Conservation (phyloP, 108 stramenopile species). For the Chaetoceros muelleri region DNA sequence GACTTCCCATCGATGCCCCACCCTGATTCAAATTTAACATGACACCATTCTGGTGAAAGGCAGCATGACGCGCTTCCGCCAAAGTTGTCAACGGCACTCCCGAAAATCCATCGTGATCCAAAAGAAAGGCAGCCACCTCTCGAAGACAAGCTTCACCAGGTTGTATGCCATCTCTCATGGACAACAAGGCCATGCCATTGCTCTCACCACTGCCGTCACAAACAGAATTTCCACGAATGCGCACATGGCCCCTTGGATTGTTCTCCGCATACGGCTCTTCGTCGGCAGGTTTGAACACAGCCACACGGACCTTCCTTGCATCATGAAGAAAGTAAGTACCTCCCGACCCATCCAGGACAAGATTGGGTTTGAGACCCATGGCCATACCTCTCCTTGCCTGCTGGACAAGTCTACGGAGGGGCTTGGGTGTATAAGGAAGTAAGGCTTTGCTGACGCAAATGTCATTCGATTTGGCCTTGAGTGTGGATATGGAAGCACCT, state of each 20-base stretch:
- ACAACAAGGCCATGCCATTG: conserved; percentile 7
- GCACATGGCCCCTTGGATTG: conserved; percentile 87
- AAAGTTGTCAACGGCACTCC: conserved; percentile 94
- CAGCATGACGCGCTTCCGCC: conserved; percentile 84
- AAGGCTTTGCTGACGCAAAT: conserved; percentile 59
- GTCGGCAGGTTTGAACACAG: conserved; percentile 95
- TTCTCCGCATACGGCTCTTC: conserved; percentile 97
- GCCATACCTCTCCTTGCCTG: conserved; percentile 53
- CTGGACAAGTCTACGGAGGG: conserved; percentile 42
- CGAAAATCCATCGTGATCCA: conserved; percentile 79
- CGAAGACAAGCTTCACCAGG: conserved; percentile 94
- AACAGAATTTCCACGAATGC: conserved; percentile 26
- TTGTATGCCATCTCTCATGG: conserved; percentile 75
- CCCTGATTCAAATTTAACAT: conserved; percentile 55
- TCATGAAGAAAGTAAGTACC: conserved; percentile 95
- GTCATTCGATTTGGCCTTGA: conserved; percentile 31
- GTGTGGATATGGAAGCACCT: conserved; percentile 25
- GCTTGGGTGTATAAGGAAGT: conserved; percentile 44
- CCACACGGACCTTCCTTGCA: conserved; percentile 68
- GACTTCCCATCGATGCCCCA: conserved; percentile 74
- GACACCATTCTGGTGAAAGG: conserved; percentile 71
- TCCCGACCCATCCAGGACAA: conserved; percentile 90
- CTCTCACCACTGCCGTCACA: conserved; percentile 11
- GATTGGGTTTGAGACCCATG: conserved; percentile 74
- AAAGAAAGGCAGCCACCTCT: conserved; percentile 94